Base-by-base conservation (phyloP, 2,329 filamentous ascomycete species). In the Hypocreales sp. region DNA sequence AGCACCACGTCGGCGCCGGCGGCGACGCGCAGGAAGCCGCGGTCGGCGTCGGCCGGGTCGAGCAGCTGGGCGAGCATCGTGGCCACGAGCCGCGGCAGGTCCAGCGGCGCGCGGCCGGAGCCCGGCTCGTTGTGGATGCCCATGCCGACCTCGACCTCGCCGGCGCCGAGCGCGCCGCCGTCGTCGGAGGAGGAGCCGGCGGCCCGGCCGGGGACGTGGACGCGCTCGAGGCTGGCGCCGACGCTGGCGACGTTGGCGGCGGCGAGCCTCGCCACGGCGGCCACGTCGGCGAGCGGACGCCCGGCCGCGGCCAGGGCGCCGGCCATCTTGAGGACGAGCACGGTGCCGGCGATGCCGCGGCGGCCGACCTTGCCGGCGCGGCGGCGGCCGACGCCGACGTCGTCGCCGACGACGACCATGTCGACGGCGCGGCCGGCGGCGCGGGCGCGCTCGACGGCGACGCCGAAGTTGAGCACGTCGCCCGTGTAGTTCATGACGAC, bases 401-500 rank as follows among this genome's bases (percentile, higher is more conserved):
- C 87, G 44, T 95, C 87, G 5, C 76, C 83, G 7, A 94, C 82
- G 7, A 92, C 79, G 8, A 92, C 73, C 78, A 94, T 92, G 48
- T 92, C 80, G 1, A 81, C 79, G 12, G 72, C 56, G 15, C 83
- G 54, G 0, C 83, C 86, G 0, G 72, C 70, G 2, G 83, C 83
- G 32, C 79, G 76, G 11, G 84, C 84, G 58, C 93, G 93, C 53
- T 94, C 87, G 7, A 90, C 81, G 1, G 78, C 86, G 67, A 94
- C 78, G 30, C 84, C 86, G 47, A 94, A 94, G 56, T 93, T 92
- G 39, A 94, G 65, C 29, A 93, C 71, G 48, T 86, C 80, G 20
- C 80, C 80, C 2, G 83, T 92, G 53, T 92, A 92, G 51, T 94
- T 94, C 81, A 92, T 93, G 17, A 92, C 80, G 5, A 86, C 76